phyloP scores from a whole-genome alignment of 2,329 filamentous ascomycete genomes.

The Diaporthe australafricana region DNA sequence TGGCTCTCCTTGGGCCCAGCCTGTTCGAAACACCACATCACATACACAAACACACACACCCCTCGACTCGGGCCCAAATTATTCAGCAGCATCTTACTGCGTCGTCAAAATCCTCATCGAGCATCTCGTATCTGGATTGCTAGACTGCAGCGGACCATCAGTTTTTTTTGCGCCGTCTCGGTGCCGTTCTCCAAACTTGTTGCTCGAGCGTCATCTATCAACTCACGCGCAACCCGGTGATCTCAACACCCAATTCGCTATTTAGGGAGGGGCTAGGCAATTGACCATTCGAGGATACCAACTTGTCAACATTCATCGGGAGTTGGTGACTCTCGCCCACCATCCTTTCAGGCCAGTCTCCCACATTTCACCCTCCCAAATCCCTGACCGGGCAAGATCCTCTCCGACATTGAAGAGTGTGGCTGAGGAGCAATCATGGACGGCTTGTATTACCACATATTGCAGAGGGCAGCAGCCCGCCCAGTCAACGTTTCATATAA shows the following conservation, averaged over 20 bases:
- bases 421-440: conserved; percentile 24
- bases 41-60: not conserved
- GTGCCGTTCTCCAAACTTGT: not conserved
- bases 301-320: not conserved
- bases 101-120: not conserved
- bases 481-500: not conserved
- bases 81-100: not conserved
- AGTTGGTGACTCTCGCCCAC: not conserved
- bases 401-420: not conserved
- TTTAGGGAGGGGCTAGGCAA: no score
- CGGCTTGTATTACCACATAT: not conserved
- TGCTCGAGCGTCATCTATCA: not conserved
- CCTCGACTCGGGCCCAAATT: not conserved
- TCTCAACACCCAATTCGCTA: not conserved
- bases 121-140: not conserved
- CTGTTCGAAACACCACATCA: not conserved
- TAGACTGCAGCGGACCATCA: not conserved
- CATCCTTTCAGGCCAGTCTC: not conserved
- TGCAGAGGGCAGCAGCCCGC: not conserved
- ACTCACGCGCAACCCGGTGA: not conserved
- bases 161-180: not conserved
- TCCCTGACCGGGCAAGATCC: not conserved
- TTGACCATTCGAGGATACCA: not conserved
- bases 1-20: not conserved
- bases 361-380: no score